Evolutionary conservation across 768 basidiomycete species (phyloP).

Genomic region (Russula sp.): DNA sequence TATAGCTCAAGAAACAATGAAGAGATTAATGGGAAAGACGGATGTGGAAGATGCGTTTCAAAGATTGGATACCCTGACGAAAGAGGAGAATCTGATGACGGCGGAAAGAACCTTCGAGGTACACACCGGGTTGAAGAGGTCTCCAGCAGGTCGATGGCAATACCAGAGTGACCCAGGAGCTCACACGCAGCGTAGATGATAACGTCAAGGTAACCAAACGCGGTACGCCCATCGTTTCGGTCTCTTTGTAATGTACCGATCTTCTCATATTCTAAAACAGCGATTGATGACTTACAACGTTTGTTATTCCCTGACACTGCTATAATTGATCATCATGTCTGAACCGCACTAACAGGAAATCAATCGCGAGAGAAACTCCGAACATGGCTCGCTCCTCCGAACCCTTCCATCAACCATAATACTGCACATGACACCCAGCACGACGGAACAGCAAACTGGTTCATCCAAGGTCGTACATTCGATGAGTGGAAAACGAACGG

Average conservation of each 20-base stretch:
- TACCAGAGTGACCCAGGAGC: background rate
- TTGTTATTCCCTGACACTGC: background rate
- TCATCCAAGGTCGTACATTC: background rate
- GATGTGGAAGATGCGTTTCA: slow-evolving; percentile 1
- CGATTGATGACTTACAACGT: background rate
- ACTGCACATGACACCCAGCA: background rate
- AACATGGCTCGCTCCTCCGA: slow-evolving; percentile 12
- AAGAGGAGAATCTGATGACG: slow-evolving; percentile 6
- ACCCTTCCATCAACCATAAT: slow-evolving; percentile 16
- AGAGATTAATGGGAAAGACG: background rate
- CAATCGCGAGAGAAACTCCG: background rate
- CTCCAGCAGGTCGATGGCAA: too few relatives aligned
- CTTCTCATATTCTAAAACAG: background rate
- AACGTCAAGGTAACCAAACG: background rate
- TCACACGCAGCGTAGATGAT: background rate
- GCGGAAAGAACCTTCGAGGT: background rate
- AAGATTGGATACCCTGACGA: slow-evolving; percentile 6
- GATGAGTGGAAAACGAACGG: slow-evolving; percentile 4
- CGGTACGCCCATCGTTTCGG: background rate
- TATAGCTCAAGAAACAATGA: background rate
- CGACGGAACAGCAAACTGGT: slow-evolving; percentile 8
- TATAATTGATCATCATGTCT: background rate
- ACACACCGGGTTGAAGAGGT: background rate
- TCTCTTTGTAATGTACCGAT: too few relatives aligned
- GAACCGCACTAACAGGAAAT: background rate